Evolutionary conservation across 306 rosid species (phyloP), one percentile per base, ranked within the genome.

Genomic region (Leucaena leucocephala): DNA sequence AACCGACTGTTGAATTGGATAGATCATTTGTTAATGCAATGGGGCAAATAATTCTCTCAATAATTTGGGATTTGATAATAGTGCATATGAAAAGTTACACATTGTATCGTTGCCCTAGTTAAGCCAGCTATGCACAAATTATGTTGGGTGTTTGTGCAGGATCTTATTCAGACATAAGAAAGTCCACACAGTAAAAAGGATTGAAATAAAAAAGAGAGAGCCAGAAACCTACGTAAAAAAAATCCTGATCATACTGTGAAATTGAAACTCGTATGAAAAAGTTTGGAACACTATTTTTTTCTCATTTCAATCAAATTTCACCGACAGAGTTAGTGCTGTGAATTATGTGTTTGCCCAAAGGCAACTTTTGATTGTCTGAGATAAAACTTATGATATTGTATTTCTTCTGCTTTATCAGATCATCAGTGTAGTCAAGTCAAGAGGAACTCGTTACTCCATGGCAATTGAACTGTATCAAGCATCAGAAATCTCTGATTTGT

Each of bases 341-440:
- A 71, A 63, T 21, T 76, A 22, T 43, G 27, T 71, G 43, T 64
- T 27, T 71, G 2, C 38, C 73, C 38, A 68, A 21, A 43, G 21
- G 22, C 17, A 17, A 54, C 4, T 42, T 68, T 21, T 68, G 73
- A 12, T 68, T 43, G n/a, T 43, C 54, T 68, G 19, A 46, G 43
- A 48, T 78, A 62, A 42, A 68, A 80, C 80, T 74, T 45, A 21
- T 9, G 14, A 74, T 77, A 71, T 76, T 82, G 43, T 69, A 35
- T 69, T 69, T 40, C 58, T 36, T 76, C 52, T 72, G 9, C 17
- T 74, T 80, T 22, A 21, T 59, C 86, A 86, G 89, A 78, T 78
- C 83, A 74, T 83, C 87, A 5, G 85, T 61, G 74, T 77, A 86
- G 85, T 27, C 54, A 80, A 77, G 81, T 69, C 45, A 49, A 55